Conservation (phyloP, 1,284 basidiomycete species). For the Somion occarium region DNA sequence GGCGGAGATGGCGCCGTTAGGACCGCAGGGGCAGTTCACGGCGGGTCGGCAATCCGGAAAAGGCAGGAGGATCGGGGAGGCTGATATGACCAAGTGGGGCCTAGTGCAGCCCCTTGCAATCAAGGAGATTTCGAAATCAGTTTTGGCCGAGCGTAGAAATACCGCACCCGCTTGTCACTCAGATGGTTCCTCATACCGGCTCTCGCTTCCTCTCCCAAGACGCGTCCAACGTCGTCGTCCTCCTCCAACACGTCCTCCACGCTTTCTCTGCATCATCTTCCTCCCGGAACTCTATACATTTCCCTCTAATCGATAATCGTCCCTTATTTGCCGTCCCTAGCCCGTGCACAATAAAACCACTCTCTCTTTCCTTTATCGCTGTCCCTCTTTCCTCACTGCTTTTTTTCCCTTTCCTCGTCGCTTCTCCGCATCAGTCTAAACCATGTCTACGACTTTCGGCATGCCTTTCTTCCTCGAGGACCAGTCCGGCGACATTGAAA, state of each 20-base stretch:
- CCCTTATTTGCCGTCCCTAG: background rate
- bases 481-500: constrained; percentile 44
- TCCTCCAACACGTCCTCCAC: background rate
- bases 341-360: background rate
- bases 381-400: background rate
- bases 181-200: background rate
- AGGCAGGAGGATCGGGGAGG: background rate
- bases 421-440: background rate
- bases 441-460: constrained; percentile 41
- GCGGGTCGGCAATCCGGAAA: background rate
- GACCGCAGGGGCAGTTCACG: background rate
- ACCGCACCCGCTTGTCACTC: background rate
- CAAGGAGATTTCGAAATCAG: background rate
- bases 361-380: background rate
- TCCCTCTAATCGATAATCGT: constrained; percentile 1
- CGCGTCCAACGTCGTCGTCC: background rate
- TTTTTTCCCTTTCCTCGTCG: background rate
- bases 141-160: background rate
- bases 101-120: background rate
- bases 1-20: no score
- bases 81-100: background rate
- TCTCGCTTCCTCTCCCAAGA: background rate
- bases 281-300: background rate
- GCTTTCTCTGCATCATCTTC: background rate
- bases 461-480: constrained; percentile 62